Evolutionary conservation across 169 alveolate species (phyloP), one percentile per base, ranked within the genome.

Genomic region (Ichthyophthirius multifiliis): DNA sequence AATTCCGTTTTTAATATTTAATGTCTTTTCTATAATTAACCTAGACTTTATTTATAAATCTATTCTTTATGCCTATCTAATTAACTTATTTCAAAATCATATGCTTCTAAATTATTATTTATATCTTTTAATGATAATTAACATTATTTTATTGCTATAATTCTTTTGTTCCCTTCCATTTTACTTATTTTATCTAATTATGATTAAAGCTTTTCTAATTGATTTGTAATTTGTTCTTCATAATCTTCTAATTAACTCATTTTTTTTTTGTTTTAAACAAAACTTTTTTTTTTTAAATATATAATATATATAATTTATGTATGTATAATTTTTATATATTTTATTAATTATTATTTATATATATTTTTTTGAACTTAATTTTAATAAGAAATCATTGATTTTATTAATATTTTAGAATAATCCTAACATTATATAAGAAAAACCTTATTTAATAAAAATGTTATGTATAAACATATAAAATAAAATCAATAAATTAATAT

Each of bases 61-160:
- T 55, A 34, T 55, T 55, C 71, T 55, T 55, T 16, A 20, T 27
- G 34, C 31, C 71, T 55, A 55, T 55, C 71, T 55, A 55, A 55
- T 27, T 55, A 27, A 20, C 71, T 27, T 20, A 55, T 55, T 27
- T 55, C 71, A 7, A 55, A 55, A 5, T 55, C 71, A 55, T 12
- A 55, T 4, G 71, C 31, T 55, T 55, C 71, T 7, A 55, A 20
- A 55, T 55, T 39, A 27, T 16, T 55, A 10, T 34, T 27, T 15
- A 55, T 27, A 55, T 55, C 13, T 27, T 39, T 55, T 39, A 55
- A 27, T 15, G 23, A 27, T 27, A 55, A 39, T 20, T 55, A 34
- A 55, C 71, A 20, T 27, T 55, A 27, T 55, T 55, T 55, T 15
- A 55, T 55, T 55, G 43, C 31, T 27, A 27, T 55, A 27, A 15